Evolutionary conservation across 208 protist species (phyloP).

Genomic region (Trypanosoma lewisi): DNA sequence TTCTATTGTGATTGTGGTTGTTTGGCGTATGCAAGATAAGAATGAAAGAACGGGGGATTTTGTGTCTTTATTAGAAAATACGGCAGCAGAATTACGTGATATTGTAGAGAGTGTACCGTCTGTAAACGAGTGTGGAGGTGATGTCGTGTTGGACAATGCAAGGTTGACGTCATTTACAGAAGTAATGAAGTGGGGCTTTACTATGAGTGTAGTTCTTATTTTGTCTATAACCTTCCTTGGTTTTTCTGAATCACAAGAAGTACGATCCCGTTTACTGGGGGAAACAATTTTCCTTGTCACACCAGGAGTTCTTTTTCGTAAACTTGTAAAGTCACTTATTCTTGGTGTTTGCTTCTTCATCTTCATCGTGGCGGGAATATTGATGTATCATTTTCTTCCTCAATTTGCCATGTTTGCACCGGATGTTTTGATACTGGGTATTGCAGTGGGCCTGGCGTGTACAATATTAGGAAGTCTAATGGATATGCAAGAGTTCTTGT

Average conservation of each 20-base stretch:
- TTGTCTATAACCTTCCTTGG: constrained; percentile 19
- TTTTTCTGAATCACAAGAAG: constrained; percentile 25
- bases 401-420: constrained; percentile 23
- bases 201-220: constrained; percentile 22
- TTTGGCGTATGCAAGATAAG: constrained; percentile 17
- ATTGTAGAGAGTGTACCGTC: constrained; percentile 11
- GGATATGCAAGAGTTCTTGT: constrained; percentile 75
- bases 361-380: constrained; percentile 24
- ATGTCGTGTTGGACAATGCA: not conserved
- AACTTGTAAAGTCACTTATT: constrained; percentile 59
- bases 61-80: constrained; percentile 14
- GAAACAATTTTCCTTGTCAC: constrained; percentile 53
- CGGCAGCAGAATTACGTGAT: not conserved
- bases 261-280: constrained; percentile 33
- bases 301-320: constrained; percentile 58
- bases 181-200: constrained; percentile 13
- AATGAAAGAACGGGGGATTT: constrained; percentile 13
- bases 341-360: constrained; percentile 35
- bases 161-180: constrained; percentile 1
- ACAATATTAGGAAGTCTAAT: constrained; percentile 67
- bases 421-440: constrained; percentile 32
- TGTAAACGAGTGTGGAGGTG: not conserved
- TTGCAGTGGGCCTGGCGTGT: constrained; percentile 49
- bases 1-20: constrained; percentile 2
- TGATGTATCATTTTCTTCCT: constrained; percentile 23